A percentile compares a stretch with the other conserved stretches of the same genome.
phyloP scores from a whole-genome alignment of 768 basidiomycete genomes.

The Xanthoconium stramineum region DNA sequence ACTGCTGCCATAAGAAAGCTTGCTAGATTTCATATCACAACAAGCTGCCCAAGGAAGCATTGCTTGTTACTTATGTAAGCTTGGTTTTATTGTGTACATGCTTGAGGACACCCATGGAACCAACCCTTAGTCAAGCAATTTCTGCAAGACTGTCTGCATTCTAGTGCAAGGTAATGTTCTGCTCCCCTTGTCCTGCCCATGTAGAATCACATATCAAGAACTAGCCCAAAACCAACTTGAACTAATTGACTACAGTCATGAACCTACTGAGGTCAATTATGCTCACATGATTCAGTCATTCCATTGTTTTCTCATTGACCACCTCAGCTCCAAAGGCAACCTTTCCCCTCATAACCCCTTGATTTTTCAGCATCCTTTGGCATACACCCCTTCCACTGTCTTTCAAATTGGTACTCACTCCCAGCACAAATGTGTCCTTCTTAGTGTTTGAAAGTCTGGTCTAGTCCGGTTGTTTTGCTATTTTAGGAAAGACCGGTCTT shows the following conservation, averaged over 20 bases:
- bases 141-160: constrained; percentile 89
- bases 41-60: constrained; percentile 84
- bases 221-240: constrained; percentile 76
- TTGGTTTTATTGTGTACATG: constrained; percentile 94
- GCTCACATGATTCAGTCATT: constrained; percentile 90
- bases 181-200: not conserved
- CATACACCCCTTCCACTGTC: not conserved
- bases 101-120: constrained; percentile 90
- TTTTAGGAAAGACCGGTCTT: too few species aligned
- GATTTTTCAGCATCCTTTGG: constrained; percentile 33
- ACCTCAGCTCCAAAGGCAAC: constrained; percentile 73
- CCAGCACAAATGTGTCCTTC: constrained; percentile 9
- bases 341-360: constrained; percentile 59
- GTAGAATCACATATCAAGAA: not conserved
- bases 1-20: constrained; percentile 69
- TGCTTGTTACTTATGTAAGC: constrained; percentile 83
- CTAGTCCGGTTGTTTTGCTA: too few species aligned
- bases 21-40: constrained; percentile 90
- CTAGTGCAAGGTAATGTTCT: constrained; percentile 70
- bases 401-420: constrained; percentile 22
- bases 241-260: constrained; percentile 83
- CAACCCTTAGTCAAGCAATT: constrained; percentile 97
- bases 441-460: too few species aligned
- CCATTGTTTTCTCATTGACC: constrained; percentile 90
- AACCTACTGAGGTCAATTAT: constrained; percentile 69